phyloP scores from a whole-genome alignment of 345 rosid genomes.

The Streptanthus diversifolius region DNA sequence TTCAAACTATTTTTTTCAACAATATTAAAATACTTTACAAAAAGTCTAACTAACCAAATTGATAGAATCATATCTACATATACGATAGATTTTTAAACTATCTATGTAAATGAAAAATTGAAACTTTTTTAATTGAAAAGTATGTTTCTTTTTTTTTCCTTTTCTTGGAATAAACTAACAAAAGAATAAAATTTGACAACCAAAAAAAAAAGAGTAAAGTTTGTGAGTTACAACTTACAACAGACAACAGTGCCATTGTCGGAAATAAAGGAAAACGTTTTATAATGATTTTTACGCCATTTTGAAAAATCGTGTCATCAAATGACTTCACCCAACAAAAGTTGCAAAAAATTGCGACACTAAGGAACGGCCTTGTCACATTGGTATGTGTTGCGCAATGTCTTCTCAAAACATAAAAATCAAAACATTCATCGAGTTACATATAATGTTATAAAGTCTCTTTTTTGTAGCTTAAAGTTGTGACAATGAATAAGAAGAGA shows the following conservation, averaged over 20 bases:
- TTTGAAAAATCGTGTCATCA: not conserved
- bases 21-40: too few species aligned
- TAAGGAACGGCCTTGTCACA: not conserved
- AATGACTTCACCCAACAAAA: not conserved
- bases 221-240: not conserved
- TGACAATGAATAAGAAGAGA: slow-evolving; percentile 10
- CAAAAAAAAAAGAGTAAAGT: not conserved
- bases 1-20: too few species aligned
- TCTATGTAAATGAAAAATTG: too few species aligned
- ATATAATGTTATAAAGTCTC: slow-evolving; percentile 4
- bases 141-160: not conserved
- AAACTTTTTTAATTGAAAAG: too few species aligned
- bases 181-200: not conserved
- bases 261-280: not conserved
- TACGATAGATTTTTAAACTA: too few species aligned
- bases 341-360: not conserved
- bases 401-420: not conserved
- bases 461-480: slow-evolving; percentile 11
- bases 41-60: too few species aligned
- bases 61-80: too few species aligned
- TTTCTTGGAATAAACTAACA: not conserved
- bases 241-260: not conserved
- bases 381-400: not conserved
- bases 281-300: not conserved
- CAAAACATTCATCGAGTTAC: not conserved